Evolutionary conservation across 768 basidiomycete genomes (phyloP).

Genomic region (Peribolospora kevripleyi): DNA sequence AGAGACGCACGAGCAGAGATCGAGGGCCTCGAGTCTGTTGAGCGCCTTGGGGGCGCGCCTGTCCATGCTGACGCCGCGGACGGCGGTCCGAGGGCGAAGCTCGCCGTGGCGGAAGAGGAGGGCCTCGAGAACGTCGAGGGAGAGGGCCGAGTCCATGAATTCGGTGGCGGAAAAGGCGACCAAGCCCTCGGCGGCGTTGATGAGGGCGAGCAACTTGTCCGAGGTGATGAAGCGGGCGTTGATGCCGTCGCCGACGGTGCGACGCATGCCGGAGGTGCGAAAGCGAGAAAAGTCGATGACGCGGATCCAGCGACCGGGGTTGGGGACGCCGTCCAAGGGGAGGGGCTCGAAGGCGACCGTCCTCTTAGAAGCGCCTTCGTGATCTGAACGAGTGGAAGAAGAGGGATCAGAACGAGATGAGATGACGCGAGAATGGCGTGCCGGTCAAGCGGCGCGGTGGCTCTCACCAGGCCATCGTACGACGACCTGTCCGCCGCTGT

Average conservation of each 20-base stretch:
- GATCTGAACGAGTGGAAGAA: no score
- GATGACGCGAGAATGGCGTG: no score
- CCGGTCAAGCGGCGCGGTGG: no score
- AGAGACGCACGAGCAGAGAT: conserved; percentile 86
- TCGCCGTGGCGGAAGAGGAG: conserved; percentile 54
- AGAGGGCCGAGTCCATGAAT: conserved; percentile 80
- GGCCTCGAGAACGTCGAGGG: conserved; percentile 60
- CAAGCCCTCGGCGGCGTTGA: conserved; percentile 16
- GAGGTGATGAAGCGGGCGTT: conserved; percentile 81
- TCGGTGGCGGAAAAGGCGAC: conserved; percentile 31
- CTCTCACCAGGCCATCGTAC: no score
- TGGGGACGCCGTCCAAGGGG: no score
- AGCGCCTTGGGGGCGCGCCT: conserved; percentile 2
- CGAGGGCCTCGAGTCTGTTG: conserved; percentile 54
- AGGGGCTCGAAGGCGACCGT: no score
- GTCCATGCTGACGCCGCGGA: background rate
- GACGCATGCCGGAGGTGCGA: conserved; percentile 83
- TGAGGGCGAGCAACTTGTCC: conserved; percentile 33
- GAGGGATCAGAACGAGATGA: no score
- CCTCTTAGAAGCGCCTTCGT: no score
- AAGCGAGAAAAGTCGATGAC: conserved; percentile 92
- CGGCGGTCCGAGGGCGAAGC: conserved; percentile 32
- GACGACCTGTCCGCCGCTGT: no score
- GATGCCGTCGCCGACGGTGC: conserved; percentile 70
- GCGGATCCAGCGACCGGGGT: conserved; percentile 24